Base-by-base conservation (phyloP, 108 stramenopile genomes). In the Parmales sp. region DNA sequence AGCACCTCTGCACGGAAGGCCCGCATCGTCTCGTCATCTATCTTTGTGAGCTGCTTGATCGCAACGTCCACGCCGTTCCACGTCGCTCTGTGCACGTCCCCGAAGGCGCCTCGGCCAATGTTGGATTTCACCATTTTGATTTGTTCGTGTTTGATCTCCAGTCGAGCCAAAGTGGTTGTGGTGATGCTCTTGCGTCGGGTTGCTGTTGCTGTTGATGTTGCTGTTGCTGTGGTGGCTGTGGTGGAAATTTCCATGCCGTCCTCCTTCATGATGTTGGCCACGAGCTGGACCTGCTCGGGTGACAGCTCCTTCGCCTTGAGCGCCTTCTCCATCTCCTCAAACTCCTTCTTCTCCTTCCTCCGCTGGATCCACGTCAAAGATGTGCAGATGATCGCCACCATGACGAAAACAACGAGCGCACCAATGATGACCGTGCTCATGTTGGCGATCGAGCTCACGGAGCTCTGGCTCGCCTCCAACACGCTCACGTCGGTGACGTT, bases 1-100 rank as follows among this genome's bases (percentile, higher is more conserved):
- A 51, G 45, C 1, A 81, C 60, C 64, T 81, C 80, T 45, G 29
- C 54, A 28, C 31, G 54, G 31, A 60, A 60, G 31, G 31, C 36
- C 31, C 36, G 31, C 31, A 60, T n/a, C n/a, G n/a, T n/a, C n/a
- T n/a, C n/a, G n/a, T n/a, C n/a, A n/a, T 60, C 54, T 23, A 60
- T 20, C 54, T 60, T 34, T 3, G 36, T 28, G 5, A 60, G 54
- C 54, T 28, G 29, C 26, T 60, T 60, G 54, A 60, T 34, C 31
- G 54, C 54, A 20, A 60, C 54, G 26, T 28, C 29, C 26, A 34
- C 36, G 29, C 54, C 54, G 13, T 34, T 20, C 31, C 36, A 34
- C 54, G 54, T 60, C 13, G 31, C 54, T 16, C 54, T 20, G 54
- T 60, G 54, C 28, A 60, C 54, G 31, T 60, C 54, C 3, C 54